phyloP scores from a whole-genome alignment of 75 land plant genomes.

The Sequoia sempervirens region DNA sequence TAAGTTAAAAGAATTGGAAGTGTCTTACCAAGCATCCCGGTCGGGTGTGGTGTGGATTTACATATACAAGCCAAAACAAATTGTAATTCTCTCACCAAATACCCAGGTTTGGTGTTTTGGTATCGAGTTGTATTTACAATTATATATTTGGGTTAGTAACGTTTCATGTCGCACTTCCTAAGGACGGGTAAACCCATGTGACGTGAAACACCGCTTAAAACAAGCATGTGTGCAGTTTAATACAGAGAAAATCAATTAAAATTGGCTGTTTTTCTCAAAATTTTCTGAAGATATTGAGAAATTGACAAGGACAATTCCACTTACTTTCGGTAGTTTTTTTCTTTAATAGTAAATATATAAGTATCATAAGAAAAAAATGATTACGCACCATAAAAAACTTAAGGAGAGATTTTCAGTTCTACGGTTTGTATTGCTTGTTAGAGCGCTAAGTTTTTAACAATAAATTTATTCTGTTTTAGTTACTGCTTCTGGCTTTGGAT shows the following conservation, averaged over 20 bases:
- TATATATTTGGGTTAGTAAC: not conserved
- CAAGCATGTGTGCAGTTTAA: not conserved
- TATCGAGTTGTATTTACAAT: not conserved
- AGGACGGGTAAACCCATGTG: not conserved
- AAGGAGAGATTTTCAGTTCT: not conserved
- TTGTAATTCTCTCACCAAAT: not conserved
- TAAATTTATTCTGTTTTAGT: not conserved
- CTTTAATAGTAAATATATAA: not conserved
- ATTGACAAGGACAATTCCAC: not conserved
- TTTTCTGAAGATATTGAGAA: not conserved
- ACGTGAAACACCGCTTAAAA: not conserved
- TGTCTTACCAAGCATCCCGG: not conserved
- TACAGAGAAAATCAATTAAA: not conserved
- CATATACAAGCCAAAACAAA: not conserved
- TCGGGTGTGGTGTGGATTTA: not conserved
- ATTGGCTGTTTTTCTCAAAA: not conserved
- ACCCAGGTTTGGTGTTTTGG: not conserved
- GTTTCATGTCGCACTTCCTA: not conserved
- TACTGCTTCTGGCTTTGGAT: not conserved
- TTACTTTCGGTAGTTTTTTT: not conserved
- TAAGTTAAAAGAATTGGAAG: not conserved
- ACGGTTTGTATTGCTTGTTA: not conserved
- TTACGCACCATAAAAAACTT: not conserved
- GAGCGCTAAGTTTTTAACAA: not conserved
- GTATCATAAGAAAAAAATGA: too few relatives aligned